These are phyloP conservation scores for Verbena officinalis DNA, from an alignment of 257 asterid genomes.

Conservation along the genomic window DNA sequence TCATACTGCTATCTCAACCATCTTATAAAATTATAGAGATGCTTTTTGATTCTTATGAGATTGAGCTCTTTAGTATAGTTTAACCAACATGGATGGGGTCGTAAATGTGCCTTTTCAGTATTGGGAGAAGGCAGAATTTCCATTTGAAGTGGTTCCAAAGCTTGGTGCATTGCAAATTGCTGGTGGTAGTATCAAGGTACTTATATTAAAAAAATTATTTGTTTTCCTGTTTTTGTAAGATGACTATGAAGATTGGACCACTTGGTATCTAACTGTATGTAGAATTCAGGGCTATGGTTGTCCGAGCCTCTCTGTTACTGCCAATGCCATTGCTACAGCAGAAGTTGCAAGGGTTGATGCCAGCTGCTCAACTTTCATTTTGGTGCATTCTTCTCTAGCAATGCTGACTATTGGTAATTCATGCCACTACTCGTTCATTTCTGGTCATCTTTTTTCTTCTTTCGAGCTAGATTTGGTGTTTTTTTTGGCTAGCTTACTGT, in stretches of 20 bases:
- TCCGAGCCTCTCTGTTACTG: slow-evolving; percentile 82
- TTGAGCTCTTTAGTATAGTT: neutral
- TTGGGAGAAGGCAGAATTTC: slow-evolving; percentile 99
- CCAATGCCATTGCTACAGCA: slow-evolving; percentile 71
- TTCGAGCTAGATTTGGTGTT: neutral
- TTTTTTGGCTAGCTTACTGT: neutral
- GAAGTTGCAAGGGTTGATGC: slow-evolving; percentile 98
- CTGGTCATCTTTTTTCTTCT: neutral
- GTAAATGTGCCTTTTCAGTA: slow-evolving; percentile 52
- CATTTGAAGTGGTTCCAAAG: slow-evolving; percentile 89
- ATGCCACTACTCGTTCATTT: slow-evolving; percentile 23
- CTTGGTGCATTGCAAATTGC: slow-evolving; percentile 72
- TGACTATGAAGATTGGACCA: neutral
- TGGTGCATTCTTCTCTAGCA: slow-evolving; percentile 91
- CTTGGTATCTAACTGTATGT: slow-evolving; percentile 26
- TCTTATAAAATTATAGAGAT: neutral
- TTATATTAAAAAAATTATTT: neutral
- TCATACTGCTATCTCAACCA: neutral
- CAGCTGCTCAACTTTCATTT: slow-evolving; percentile 83
- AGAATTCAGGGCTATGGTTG: slow-evolving; percentile 86
- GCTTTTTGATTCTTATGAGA: neutral
- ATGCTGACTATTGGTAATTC: slow-evolving; percentile 86
- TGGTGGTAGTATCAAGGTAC: slow-evolving; percentile 90
- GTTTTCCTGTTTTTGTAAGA: slow-evolving; percentile 8
- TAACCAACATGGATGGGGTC: slow-evolving; percentile 14